Conservation (phyloP, 306 rosid species). For the Fagus crenata region DNA sequence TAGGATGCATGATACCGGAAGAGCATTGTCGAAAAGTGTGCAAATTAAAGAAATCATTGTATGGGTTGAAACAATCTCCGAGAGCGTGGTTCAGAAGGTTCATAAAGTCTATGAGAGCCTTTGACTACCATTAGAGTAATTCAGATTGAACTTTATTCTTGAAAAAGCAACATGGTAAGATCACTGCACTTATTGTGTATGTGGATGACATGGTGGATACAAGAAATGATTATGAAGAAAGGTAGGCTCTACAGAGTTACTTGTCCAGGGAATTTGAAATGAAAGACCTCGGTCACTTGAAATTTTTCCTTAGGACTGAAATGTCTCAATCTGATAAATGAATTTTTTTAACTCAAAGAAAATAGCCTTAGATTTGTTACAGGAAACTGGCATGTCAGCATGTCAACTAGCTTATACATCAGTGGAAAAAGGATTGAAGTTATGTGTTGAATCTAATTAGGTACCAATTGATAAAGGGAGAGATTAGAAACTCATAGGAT, state of each 20-base stretch:
- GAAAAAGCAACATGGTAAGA: too few species aligned
- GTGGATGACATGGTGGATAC: too few species aligned
- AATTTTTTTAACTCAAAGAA: slow-evolving; percentile 16
- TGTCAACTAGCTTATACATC: not conserved
- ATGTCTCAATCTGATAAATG: slow-evolving; percentile 2
- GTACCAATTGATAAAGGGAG: slow-evolving; percentile 4
- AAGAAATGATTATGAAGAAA: too few species aligned
- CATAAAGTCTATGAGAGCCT: not conserved
- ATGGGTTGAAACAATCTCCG: too few species aligned
- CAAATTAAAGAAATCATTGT: too few species aligned
- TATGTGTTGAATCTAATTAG: not conserved
- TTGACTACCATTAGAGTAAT: slow-evolving; percentile 10
- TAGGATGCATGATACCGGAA: too few species aligned
- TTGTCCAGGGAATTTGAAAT: too few species aligned
- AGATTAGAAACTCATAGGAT: not conserved
- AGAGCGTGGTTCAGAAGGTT: not conserved
- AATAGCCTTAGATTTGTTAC: slow-evolving; percentile 5
- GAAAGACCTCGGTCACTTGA: too few species aligned
- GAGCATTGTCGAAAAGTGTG: too few species aligned
- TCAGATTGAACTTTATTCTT: not conserved
- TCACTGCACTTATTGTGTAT: too few species aligned
- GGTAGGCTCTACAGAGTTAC: too few species aligned
- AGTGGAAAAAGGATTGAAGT: too few species aligned
- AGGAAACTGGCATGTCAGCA: slow-evolving; percentile 11
- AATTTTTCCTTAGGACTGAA: not conserved